Evolutionary conservation across 2,329 filamentous ascomycete species (phyloP), one percentile per base, ranked within the genome.

Genomic region (Talaromyces atroroseus): DNA sequence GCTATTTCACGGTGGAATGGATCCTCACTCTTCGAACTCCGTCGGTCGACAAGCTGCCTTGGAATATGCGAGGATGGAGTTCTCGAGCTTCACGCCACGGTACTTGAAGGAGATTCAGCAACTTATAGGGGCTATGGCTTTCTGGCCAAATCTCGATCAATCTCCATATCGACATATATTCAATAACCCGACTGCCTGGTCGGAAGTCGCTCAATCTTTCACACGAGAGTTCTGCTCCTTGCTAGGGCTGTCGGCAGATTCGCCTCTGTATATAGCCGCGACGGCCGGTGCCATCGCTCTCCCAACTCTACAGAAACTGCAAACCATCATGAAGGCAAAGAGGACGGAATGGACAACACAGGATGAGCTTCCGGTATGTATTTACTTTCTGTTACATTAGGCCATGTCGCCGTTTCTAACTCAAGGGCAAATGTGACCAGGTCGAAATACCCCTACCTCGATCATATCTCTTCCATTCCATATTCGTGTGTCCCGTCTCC

Each of bases 401-500:
- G 1, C n/a, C n/a, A n/a, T n/a, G n/a, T n/a, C n/a, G n/a, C 47
- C 29, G 73, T 86, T 1, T 82, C 83, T 0, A 68, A 72, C 50
- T 80, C 77, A 62, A 84, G 84, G 3, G 2, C 36, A 6, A 46
- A 46, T 24, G 12, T 23, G n/a, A 20, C 36, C 58, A 82, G 79
- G 82, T 86, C 45, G 85, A 87, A 71, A 86, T 86, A 16, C 82
- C 85, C 0, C 74, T 87, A 3, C 85, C 85, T 2, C 80, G 80
- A 2, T 78, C 79, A 5, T 87, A 86, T 67, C 78, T 82, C 52
- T 99, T 95, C 77, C 94, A 99, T 72, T 89, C 89, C 56, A 96
- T 99, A 68, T 99, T 99, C 69, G 94, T 99, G 44, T 99, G 94
- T 68, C 94, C 94, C 0, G 94, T 99, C 5, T 92, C 88, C 65